phyloP scores from a whole-genome alignment of 139 green algal species.

The Nannochloris sp. region DNA sequence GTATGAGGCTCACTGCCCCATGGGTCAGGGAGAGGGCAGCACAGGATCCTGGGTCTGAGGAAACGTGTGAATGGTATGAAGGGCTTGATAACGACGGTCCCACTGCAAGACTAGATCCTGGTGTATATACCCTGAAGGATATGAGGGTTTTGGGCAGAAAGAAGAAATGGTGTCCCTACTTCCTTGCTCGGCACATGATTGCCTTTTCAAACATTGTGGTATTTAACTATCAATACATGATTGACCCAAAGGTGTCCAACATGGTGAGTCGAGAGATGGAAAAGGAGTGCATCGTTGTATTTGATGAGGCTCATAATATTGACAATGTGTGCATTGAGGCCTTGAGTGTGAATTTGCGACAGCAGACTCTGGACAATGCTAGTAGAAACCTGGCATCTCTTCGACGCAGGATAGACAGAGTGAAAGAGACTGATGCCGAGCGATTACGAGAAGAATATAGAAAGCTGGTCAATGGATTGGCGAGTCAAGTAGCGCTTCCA shows the following conservation, averaged over 20 bases:
- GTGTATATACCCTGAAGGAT: slow-evolving; percentile 81
- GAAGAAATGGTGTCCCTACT: slow-evolving; percentile 96
- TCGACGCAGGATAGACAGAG: slow-evolving; percentile 41
- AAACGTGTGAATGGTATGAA: slow-evolving; percentile 83
- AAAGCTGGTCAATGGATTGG: slow-evolving; percentile 72
- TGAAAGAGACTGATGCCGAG: slow-evolving; percentile 58
- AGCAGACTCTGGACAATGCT: slow-evolving; percentile 82
- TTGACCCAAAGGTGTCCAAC: slow-evolving; percentile 84
- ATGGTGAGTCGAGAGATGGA: slow-evolving; percentile 96
- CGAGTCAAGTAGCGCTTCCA: slow-evolving; percentile 52
- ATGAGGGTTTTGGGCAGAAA: slow-evolving; percentile 78
- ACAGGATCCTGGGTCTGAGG: slow-evolving; percentile 14
- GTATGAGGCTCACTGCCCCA: slow-evolving; percentile 79
- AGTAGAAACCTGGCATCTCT: slow-evolving; percentile 69
- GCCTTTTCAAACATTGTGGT: slow-evolving; percentile 93
- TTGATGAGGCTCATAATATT: slow-evolving; percentile 99
- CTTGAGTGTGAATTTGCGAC: slow-evolving; percentile 67
- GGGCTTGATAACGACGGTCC: slow-evolving; percentile 63
- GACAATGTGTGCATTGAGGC: slow-evolving; percentile 99
- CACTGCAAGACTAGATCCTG: slow-evolving; percentile 37
- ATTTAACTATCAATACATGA: slow-evolving; percentile 99
- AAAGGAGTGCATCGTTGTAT: slow-evolving; percentile 94
- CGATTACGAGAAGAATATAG: slow-evolving; percentile 79
- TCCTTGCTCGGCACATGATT: slow-evolving; percentile 94
- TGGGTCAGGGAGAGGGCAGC: slow-evolving; percentile 81